phyloP scores from a whole-genome alignment of 2,329 filamentous ascomycete species.

The Paradendryphiella salina region DNA sequence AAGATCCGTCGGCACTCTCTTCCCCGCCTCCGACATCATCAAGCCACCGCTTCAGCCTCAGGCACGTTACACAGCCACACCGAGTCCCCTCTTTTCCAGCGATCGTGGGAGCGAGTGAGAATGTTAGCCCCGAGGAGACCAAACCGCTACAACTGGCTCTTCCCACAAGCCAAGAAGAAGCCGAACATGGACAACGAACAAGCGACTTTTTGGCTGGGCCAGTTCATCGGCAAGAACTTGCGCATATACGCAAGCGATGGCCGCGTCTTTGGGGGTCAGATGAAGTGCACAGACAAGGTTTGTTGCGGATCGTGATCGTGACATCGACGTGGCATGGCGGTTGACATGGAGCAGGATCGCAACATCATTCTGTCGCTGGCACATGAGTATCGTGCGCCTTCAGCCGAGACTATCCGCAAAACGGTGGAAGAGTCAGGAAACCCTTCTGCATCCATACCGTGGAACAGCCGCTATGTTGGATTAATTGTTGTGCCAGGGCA shows the following conservation, averaged over 20 bases:
- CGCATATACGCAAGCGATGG: slow-evolving; percentile 79
- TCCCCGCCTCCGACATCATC: slow-evolving; percentile 3
- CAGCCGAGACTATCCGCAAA: slow-evolving; percentile 49
- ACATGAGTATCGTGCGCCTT: slow-evolving; percentile 83
- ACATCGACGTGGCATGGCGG: neutral
- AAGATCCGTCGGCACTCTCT: slow-evolving; percentile 19
- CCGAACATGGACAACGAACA: slow-evolving; percentile 55
- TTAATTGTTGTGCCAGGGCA: slow-evolving; percentile 86
- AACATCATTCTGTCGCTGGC: slow-evolving; percentile 86
- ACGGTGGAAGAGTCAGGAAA: slow-evolving; percentile 39
- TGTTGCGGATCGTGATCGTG: slow-evolving; percentile 33
- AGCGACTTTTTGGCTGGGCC: slow-evolving; percentile 61
- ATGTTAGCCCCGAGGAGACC: slow-evolving; percentile 14
- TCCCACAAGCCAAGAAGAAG: slow-evolving; percentile 20
- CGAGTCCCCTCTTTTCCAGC: slow-evolving; percentile 15
- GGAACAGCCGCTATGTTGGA: slow-evolving; percentile 85
- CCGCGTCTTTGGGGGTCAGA: slow-evolving; percentile 83
- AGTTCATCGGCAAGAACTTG: slow-evolving; percentile 76
- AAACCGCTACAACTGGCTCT: slow-evolving; percentile 25
- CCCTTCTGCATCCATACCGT: slow-evolving; percentile 62
- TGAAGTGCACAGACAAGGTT: slow-evolving; percentile 94
- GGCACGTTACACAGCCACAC: slow-evolving; percentile 19
- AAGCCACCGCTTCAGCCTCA: slow-evolving; percentile 14
- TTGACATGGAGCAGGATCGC: slow-evolving; percentile 63
- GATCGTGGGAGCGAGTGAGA: neutral